Evolutionary conservation across 2,329 filamentous ascomycete species (phyloP).

Genomic region (Fusarium longipes): DNA sequence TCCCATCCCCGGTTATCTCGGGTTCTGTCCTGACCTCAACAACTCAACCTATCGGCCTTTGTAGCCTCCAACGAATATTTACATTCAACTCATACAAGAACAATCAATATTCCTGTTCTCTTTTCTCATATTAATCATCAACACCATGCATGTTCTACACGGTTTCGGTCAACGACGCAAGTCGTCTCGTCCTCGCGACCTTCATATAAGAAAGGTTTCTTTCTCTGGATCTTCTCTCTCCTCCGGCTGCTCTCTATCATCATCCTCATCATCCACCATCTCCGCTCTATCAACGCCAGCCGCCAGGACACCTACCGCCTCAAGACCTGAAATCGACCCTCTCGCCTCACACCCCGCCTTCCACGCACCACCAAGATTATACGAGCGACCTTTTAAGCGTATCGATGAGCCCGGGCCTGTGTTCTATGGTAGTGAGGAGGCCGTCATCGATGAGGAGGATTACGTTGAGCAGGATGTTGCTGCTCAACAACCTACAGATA

Average conservation of each 20-base stretch:
- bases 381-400: constrained; percentile 51
- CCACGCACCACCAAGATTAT: constrained; percentile 52
- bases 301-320: constrained; percentile 42
- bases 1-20: constrained; percentile 32
- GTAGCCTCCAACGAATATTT: constrained; percentile 26
- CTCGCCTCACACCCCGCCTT: constrained; percentile 52
- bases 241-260: constrained; percentile 52
- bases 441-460: constrained; percentile 40
- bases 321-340: constrained; percentile 48
- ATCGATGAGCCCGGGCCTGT: constrained; percentile 45
- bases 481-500: constrained; percentile 43
- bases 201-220: constrained; percentile 57
- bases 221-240: constrained; percentile 55
- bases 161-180: constrained; percentile 54
- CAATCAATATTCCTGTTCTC: constrained; percentile 12
- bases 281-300: constrained; percentile 33
- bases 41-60: constrained; percentile 26
- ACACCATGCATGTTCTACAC: constrained; percentile 53
- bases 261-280: constrained; percentile 50
- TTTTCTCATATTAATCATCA: constrained; percentile 17
- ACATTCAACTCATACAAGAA: constrained; percentile 31
- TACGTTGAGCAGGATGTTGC: constrained; percentile 45
- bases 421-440: constrained; percentile 43
- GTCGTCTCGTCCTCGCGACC: constrained; percentile 50
- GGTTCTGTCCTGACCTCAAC: neutral